Percentiles rank a stretch among this genome's conserved stretches.
Evolutionary conservation across 169 alveolate species (phyloP).

Genomic region (Miamiensis avidus): DNA sequence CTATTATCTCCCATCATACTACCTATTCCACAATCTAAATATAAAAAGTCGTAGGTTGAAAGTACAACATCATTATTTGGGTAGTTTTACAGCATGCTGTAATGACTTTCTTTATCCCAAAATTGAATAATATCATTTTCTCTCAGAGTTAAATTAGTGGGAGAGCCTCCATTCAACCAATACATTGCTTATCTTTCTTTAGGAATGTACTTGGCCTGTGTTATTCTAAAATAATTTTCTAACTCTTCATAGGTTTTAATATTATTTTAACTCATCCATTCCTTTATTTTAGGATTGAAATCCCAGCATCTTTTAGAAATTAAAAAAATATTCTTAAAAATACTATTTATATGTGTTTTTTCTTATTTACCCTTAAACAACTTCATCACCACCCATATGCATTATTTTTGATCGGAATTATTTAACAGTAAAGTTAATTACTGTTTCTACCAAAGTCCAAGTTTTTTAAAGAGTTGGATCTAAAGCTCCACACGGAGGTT

Average conservation of each 20-base stretch:
- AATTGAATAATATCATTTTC: conserved; percentile 29
- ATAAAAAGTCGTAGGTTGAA: conserved; percentile 23
- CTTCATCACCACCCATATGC: conserved; percentile 38
- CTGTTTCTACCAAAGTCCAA: background rate
- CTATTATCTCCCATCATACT: conserved; percentile 30
- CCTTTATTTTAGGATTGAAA: conserved; percentile 12
- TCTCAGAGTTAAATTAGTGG: background rate
- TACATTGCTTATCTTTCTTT: conserved; percentile 25
- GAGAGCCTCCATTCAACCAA: conserved; percentile 35
- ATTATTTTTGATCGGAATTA: conserved; percentile 26
- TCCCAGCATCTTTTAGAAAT: conserved; percentile 19
- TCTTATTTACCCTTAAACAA: background rate
- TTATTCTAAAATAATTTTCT: background rate
- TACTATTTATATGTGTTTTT: background rate
- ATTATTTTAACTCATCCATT: conserved; percentile 12
- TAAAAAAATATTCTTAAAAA: too few species aligned
- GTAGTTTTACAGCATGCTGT: background rate
- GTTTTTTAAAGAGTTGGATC: conserved; percentile 30
- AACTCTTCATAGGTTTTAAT: conserved; percentile 16
- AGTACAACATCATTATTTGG: conserved; percentile 32
- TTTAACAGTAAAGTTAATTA: background rate
- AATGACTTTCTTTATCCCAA: conserved; percentile 33
- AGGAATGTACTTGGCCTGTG: conserved; percentile 2
- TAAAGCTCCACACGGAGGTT: conserved; percentile 32
- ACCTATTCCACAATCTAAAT: conserved; percentile 43